These are phyloP conservation scores for Guadua angustifolia DNA, from an alignment of 176 grass and related monocot genomes.

Conservation along the genomic window DNA sequence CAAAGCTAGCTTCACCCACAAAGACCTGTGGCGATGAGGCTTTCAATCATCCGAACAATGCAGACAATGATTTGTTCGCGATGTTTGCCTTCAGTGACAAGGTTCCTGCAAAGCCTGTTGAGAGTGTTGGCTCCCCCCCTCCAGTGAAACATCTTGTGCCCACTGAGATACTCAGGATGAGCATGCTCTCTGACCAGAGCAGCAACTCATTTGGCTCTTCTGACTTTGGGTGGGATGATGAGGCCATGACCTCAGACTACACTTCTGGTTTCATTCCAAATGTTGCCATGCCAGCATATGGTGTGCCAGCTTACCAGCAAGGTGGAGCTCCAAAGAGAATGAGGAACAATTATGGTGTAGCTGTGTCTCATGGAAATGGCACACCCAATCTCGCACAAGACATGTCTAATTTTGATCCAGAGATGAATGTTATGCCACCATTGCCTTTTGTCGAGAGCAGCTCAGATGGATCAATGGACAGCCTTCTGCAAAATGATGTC, in stretches of 20 bases:
- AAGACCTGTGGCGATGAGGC: constrained; percentile 32
- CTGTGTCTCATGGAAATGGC: constrained; percentile 53
- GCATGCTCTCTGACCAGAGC: constrained; percentile 59
- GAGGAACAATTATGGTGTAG: constrained; percentile 55
- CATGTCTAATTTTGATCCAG: constrained; percentile 46
- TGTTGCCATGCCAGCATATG: constrained; percentile 28
- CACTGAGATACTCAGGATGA: constrained; percentile 32
- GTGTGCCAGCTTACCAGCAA: constrained; percentile 42
- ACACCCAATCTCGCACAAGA: constrained; percentile 37
- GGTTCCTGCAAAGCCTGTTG: constrained; percentile 35
- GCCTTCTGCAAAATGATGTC: constrained; percentile 38
- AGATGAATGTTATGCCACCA: constrained; percentile 53
- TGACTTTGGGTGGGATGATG: constrained; percentile 59
- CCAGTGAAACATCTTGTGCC: constrained; percentile 24
- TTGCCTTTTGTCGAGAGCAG: constrained; percentile 52
- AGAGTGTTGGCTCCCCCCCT: constrained; percentile 29
- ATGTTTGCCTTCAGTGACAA: constrained; percentile 56
- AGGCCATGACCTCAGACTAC: constrained; percentile 54
- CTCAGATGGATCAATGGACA: constrained; percentile 58
- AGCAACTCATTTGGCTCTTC: constrained; percentile 59
- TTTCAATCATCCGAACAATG: constrained; percentile 40
- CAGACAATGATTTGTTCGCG: constrained; percentile 57
- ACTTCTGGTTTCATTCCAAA: constrained; percentile 47
- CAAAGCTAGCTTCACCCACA: constrained; percentile 33
- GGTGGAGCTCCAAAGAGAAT: constrained; percentile 49